These are phyloP conservation scores for Rhodamnia argentea DNA, from an alignment of 345 rosid genomes.

Conservation along the genomic window DNA sequence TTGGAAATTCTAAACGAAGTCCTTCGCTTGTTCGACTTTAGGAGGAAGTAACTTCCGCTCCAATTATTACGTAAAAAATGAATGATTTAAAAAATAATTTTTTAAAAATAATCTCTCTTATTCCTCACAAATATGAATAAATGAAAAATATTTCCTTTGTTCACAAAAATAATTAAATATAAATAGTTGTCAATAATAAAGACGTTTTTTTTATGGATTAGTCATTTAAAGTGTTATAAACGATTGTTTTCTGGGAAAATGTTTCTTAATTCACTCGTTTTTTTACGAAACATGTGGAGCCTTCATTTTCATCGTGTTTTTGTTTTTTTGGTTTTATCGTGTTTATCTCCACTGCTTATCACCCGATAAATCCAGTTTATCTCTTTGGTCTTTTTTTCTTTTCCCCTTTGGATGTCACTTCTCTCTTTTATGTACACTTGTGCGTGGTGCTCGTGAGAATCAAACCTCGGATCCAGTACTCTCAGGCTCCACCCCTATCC, in stretches of 20 bases:
- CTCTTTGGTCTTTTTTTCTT: too few species aligned
- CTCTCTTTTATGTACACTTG: neutral
- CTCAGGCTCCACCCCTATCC: rapidly evolving
- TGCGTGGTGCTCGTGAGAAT: rapidly evolving
- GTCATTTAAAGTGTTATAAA: neutral
- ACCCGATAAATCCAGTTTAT: too few species aligned
- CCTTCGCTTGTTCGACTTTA: neutral
- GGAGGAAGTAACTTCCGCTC: neutral
- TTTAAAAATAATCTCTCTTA: neutral
- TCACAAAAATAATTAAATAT: neutral
- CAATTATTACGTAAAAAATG: neutral
- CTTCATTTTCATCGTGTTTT: neutral
- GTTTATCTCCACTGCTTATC: neutral
- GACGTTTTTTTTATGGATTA: neutral
- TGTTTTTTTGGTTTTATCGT: neutral
- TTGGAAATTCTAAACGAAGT: neutral
- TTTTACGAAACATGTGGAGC: rapidly evolving
- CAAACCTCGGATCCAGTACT: neutral
- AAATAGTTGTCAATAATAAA: neutral
- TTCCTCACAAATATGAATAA: neutral
- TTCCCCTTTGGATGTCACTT: rapidly evolving
- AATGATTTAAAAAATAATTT: neutral
- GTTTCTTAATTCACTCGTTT: neutral
- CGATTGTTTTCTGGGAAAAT: neutral
- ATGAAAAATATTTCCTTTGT: neutral